phyloP scores from a whole-genome alignment of 2,329 filamentous ascomycete species.

The Xylaria digitata region DNA sequence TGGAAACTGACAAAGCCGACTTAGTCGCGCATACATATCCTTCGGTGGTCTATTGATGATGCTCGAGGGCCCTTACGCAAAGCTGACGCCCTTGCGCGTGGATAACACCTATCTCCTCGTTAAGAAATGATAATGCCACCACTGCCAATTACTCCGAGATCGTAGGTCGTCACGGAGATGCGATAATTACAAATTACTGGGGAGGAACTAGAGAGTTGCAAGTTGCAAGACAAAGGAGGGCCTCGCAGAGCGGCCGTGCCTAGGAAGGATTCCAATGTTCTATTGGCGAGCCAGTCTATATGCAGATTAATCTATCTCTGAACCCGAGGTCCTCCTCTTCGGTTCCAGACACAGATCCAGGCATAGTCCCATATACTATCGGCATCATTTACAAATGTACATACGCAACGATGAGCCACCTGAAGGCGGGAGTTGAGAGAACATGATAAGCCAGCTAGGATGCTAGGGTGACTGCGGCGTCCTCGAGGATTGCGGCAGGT shows the following conservation, averaged over 20 bases:
- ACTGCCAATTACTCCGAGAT: slow-evolving; percentile 10
- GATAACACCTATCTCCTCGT: slow-evolving; percentile 93
- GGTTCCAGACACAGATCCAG: slow-evolving; percentile 7
- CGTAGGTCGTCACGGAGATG: slow-evolving; percentile 16
- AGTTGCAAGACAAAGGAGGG: slow-evolving; percentile 26
- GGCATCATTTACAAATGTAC: slow-evolving; percentile 27
- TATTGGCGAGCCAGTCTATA: slow-evolving; percentile 29
- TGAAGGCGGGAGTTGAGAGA: slow-evolving; percentile 5
- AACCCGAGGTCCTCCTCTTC: slow-evolving; percentile 21
- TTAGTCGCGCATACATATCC: slow-evolving; percentile 90
- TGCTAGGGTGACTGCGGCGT: slow-evolving; percentile 38
- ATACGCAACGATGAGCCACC: slow-evolving; percentile 6
- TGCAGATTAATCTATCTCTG: slow-evolving; percentile 30
- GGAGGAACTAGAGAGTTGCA: slow-evolving; percentile 26
- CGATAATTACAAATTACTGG: slow-evolving; percentile 34
- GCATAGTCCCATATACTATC: not conserved
- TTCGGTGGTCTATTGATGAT: slow-evolving; percentile 93
- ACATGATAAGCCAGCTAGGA: slow-evolving; percentile 20
- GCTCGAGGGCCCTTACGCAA: slow-evolving; percentile 94
- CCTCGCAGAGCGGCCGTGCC: slow-evolving; percentile 23
- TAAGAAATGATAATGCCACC: slow-evolving; percentile 75
- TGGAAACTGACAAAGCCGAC: slow-evolving; percentile 23
- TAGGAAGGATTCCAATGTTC: slow-evolving; percentile 27
- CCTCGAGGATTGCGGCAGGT: slow-evolving; percentile 11
- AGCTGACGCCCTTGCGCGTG: slow-evolving; percentile 89